Evolutionary conservation across 2,329 filamentous ascomycete species (phyloP).

Genomic region (Xylariaceae sp.): DNA sequence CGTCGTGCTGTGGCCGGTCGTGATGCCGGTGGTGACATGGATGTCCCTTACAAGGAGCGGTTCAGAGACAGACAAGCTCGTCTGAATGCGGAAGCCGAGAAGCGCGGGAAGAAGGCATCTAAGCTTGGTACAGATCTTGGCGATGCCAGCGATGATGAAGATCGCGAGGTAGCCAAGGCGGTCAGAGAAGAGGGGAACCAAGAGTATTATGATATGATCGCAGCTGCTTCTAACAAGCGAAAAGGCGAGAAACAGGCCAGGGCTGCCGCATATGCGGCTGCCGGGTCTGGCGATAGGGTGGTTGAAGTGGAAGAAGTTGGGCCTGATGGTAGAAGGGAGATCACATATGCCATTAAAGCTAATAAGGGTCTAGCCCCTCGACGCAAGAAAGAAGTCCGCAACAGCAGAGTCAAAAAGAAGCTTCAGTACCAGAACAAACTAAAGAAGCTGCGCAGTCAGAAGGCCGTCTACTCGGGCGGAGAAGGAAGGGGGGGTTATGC

Average conservation of each 20-base stretch:
- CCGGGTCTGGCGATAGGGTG: conserved; percentile 60
- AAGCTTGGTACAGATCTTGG: conserved; percentile 64
- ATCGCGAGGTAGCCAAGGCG: conserved; percentile 49
- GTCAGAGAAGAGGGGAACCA: conserved; percentile 59
- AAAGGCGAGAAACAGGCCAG: conserved; percentile 65
- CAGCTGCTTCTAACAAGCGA: conserved; percentile 65
- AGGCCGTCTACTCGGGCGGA: conserved; percentile 79
- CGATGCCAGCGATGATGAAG: conserved; percentile 64
- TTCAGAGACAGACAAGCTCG: conserved; percentile 80
- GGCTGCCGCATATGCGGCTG: conserved; percentile 53
- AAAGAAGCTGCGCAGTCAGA: conserved; percentile 91
- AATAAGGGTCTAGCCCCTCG: conserved; percentile 92
- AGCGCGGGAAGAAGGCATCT: conserved; percentile 65
- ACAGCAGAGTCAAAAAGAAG: conserved; percentile 96
- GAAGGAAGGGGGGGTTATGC: conserved; percentile 81
- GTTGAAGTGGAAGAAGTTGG: conserved; percentile 67
- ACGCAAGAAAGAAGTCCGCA: conserved; percentile 89
- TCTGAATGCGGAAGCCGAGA: conserved; percentile 83
- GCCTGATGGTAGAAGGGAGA: conserved; percentile 83
- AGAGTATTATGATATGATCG: conserved; percentile 88
- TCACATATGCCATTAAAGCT: conserved; percentile 91
- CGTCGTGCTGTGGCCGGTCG: conserved; percentile 71
- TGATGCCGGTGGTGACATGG: conserved; percentile 72
- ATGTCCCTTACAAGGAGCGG: conserved; percentile 85
- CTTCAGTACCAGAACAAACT: conserved; percentile 94